Conservation (phyloP, 139 green algal genomes). For the Chlamydomonas incerta region DNA sequence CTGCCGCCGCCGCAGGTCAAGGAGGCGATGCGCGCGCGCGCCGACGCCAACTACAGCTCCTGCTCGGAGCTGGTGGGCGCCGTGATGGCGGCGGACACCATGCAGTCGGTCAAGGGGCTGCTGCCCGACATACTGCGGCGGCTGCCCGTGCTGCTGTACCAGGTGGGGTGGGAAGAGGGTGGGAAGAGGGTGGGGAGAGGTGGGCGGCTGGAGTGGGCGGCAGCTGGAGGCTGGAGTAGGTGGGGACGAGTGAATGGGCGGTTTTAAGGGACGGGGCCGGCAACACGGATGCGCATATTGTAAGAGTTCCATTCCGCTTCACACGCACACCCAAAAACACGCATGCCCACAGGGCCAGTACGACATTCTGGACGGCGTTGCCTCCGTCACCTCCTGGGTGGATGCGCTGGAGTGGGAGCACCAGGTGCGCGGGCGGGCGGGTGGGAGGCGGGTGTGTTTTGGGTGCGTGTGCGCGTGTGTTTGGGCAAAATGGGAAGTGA, state of each 20-base stretch:
- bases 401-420: conserved; percentile 59
- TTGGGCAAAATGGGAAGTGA: too few relatives aligned
- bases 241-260: too few relatives aligned
- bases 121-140: conserved; percentile 68
- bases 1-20: conserved; percentile 58
- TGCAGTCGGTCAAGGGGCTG: conserved; percentile 66
- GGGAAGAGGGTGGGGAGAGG: too few relatives aligned
- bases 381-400: conserved; percentile 67
- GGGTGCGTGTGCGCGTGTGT: too few relatives aligned
- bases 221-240: too few relatives aligned
- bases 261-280: too few relatives aligned
- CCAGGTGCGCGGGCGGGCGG: background rate
- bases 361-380: conserved; percentile 77
- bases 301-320: too few relatives aligned
- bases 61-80: conserved; percentile 61
- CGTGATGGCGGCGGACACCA: conserved; percentile 68
- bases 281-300: too few relatives aligned
- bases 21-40: conserved; percentile 52
- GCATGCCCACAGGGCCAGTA: conserved; percentile 58
- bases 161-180: conserved; percentile 41
- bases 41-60: conserved; percentile 26
- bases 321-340: too few relatives aligned
- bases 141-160: conserved; percentile 77
- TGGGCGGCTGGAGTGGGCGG: too few relatives aligned
- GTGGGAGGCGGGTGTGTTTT: background rate